phyloP scores from a whole-genome alignment of 805 yeast species.

The Yamadazyma takamatsuzukensis region DNA sequence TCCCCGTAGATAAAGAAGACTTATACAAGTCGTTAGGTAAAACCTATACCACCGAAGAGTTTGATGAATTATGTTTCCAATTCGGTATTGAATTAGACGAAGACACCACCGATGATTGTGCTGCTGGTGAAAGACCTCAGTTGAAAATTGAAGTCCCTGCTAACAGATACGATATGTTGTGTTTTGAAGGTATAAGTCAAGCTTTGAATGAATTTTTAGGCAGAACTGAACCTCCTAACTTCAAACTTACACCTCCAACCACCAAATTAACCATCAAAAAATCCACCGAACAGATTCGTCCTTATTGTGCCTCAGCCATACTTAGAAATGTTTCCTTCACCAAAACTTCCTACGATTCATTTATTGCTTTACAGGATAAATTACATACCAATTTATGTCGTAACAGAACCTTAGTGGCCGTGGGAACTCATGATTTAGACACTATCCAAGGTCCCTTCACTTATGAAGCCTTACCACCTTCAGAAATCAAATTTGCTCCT shows the following conservation, averaged over 20 bases:
- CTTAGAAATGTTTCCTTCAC: conserved; percentile 80
- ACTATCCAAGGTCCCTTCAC: conserved; percentile 77
- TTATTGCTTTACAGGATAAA: conserved; percentile 94
- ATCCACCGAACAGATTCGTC: conserved; percentile 74
- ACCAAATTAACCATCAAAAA: conserved; percentile 67
- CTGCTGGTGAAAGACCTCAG: conserved; percentile 87
- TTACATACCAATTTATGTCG: conserved; percentile 94
- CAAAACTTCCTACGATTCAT: conserved; percentile 85
- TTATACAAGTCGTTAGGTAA: conserved; percentile 72
- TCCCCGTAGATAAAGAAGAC: conserved; percentile 92
- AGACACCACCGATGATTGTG: conserved; percentile 81
- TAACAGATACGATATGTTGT: conserved; percentile 95
- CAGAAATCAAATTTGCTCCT: conserved; percentile 70
- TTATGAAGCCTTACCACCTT: conserved; percentile 80
- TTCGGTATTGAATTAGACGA: conserved; percentile 98
- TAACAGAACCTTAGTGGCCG: conserved; percentile 94
- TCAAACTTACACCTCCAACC: conserved; percentile 59
- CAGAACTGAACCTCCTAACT: conserved; percentile 59
- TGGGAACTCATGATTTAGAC: conserved; percentile 96
- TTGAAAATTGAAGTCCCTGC: conserved; percentile 97
- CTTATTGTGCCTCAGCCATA: conserved; percentile 93
- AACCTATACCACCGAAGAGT: conserved; percentile 72
- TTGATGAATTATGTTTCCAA: conserved; percentile 95
- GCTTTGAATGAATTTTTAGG: conserved; percentile 91
- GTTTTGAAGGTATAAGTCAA: conserved; percentile 97